Evolutionary conservation across 139 green algal genomes (phyloP).

Genomic region (Chlamydomonas sp.): DNA sequence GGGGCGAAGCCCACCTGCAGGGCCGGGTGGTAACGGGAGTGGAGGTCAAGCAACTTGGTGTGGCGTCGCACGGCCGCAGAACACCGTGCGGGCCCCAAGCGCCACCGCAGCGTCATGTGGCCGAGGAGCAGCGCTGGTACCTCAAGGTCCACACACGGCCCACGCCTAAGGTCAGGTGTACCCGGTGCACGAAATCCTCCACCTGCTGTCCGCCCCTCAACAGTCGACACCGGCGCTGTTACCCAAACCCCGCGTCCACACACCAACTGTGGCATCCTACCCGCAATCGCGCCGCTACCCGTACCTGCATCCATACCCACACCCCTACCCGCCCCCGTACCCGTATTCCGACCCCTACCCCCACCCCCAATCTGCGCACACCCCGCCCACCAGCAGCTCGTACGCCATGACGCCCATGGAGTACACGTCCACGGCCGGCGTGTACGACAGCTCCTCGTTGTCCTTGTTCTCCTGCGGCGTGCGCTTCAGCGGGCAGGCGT

Average conservation of each 20-base stretch:
- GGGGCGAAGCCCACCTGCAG: neutral
- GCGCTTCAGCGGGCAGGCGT: slow-evolving; percentile 46
- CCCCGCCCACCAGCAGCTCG: slow-evolving; percentile 53
- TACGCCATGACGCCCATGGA: slow-evolving; percentile 58
- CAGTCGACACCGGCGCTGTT: neutral
- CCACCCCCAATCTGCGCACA: neutral
- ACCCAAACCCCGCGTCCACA: neutral
- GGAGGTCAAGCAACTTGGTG: neutral
- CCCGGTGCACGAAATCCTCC: too few species aligned
- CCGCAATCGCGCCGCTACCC: neutral
- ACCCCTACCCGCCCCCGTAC: neutral
- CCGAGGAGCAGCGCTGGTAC: too few species aligned
- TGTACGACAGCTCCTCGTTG: slow-evolving; percentile 36
- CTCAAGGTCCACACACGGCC: too few species aligned
- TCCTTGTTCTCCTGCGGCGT: slow-evolving; percentile 49
- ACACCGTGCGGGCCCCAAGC: neutral
- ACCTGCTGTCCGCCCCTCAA: too few species aligned
- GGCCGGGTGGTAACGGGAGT: neutral
- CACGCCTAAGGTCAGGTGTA: too few species aligned
- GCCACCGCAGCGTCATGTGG: neutral
- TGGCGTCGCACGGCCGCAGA: neutral
- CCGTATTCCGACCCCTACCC: neutral
- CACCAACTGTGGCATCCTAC: neutral
- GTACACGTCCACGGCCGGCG: slow-evolving; percentile 42
- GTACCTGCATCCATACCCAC: neutral